These are phyloP conservation scores for Boeremia exigua DNA, from an alignment of 2,329 filamentous ascomycete species.

Conservation along the genomic window DNA sequence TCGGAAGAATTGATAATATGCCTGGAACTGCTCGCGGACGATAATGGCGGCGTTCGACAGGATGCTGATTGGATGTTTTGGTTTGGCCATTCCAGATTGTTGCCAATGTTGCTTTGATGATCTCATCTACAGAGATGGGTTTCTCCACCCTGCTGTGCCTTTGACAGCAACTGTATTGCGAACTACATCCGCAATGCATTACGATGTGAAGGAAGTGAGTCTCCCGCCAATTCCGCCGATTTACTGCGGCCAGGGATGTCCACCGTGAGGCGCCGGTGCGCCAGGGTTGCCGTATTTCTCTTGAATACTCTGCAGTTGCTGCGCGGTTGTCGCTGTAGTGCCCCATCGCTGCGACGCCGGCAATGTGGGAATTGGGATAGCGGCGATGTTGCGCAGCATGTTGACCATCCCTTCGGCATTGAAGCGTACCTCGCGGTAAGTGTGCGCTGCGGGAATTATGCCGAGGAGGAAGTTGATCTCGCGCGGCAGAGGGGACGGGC, in stretches of 20 bases:
- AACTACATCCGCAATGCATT: neutral
- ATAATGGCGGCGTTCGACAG: too few relatives aligned
- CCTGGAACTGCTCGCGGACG: too few relatives aligned
- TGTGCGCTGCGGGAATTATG: conserved; percentile 74
- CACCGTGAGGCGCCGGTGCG: too few relatives aligned
- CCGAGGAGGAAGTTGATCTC: conserved; percentile 63
- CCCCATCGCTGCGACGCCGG: conserved; percentile 32
- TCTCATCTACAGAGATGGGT: neutral
- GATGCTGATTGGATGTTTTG: too few relatives aligned
- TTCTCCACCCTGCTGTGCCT: neutral
- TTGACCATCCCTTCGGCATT: conserved; percentile 74
- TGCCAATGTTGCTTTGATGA: too few relatives aligned
- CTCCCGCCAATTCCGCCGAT: too few relatives aligned
- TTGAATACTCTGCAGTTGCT: conserved; percentile 40
- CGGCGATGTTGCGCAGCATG: conserved; percentile 65
- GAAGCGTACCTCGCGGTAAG: conserved; percentile 75
- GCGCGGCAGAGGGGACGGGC: conserved; percentile 73
- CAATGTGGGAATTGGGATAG: conserved; percentile 25
- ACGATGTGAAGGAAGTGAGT: neutral
- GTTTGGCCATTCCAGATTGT: too few relatives aligned
- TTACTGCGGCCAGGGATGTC: conserved; percentile 14
- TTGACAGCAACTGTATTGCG: neutral
- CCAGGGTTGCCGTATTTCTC: conserved; percentile 37
- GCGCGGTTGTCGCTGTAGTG: conserved; percentile 33
- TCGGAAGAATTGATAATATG: too few relatives aligned